phyloP scores from a whole-genome alignment of 2,329 filamentous ascomycete genomes.

The Cladosporium sp. region DNA sequence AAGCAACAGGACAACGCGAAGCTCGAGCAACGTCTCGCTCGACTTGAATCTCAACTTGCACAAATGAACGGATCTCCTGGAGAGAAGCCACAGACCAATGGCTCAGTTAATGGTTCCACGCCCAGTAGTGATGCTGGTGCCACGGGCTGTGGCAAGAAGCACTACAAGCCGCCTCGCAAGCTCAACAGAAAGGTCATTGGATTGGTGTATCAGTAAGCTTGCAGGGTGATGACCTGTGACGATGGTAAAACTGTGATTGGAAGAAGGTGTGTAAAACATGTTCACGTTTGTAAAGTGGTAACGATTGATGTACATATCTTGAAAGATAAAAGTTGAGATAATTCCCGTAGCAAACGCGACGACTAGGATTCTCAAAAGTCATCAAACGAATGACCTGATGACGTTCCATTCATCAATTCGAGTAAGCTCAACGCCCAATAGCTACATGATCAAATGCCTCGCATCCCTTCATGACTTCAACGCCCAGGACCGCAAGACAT shows the following conservation, averaged over 20 bases:
- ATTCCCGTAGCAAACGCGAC: too few species aligned
- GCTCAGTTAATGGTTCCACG: not conserved
- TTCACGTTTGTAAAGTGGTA: too few species aligned
- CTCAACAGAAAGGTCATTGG: constrained; percentile 5
- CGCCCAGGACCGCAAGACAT: too few species aligned
- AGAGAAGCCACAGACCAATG: not conserved
- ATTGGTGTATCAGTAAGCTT: not conserved
- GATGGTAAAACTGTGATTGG: not conserved
- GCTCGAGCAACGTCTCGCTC: constrained; percentile 1
- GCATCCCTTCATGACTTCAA: too few species aligned
- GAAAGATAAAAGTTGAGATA: too few species aligned
- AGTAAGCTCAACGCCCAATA: too few species aligned
- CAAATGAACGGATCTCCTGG: not conserved
- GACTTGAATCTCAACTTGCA: constrained; percentile 6
- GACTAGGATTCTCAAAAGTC: too few species aligned
- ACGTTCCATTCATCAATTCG: too few species aligned
- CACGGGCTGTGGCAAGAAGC: not conserved
- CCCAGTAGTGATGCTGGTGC: not conserved
- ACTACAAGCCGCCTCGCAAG: constrained; percentile 11
- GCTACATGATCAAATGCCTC: too few species aligned
- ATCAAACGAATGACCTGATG: too few species aligned
- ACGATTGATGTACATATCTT: too few species aligned
- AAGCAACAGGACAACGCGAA: constrained; percentile 7
- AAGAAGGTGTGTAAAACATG: not conserved
- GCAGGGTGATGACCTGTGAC: not conserved